Evolutionary conservation across 352 stramenopile species (phyloP).

Genomic region (Phytophthora fragariaefolia): DNA sequence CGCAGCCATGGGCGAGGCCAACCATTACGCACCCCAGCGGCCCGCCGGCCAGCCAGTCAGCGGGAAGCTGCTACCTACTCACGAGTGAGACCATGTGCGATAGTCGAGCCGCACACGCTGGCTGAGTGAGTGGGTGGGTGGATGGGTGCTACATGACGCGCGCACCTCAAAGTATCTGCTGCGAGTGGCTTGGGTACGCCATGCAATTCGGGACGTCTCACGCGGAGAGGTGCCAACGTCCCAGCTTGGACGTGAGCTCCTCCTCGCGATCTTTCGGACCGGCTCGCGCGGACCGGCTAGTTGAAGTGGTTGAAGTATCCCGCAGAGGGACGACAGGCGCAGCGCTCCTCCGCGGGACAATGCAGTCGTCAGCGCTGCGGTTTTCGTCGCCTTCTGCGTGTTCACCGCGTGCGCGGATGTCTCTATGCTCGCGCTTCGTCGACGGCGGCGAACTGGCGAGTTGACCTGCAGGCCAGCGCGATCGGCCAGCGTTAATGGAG

Average conservation of each 20-base stretch:
- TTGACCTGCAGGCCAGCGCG: constrained; percentile 21
- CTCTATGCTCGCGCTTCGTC: constrained; percentile 7
- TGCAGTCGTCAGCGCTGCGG: constrained; percentile 17
- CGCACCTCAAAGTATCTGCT: not conserved
- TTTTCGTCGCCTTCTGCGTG: constrained; percentile 9
- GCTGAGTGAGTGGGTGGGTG: constrained; percentile 12
- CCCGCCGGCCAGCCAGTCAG: too few species aligned
- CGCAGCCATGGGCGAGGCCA: too few species aligned
- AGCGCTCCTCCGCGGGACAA: not conserved
- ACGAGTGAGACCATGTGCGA: not conserved
- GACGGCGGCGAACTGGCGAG: constrained; percentile 20
- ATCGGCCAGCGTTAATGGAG: constrained; percentile 36
- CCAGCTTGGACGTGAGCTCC: constrained; percentile 15
- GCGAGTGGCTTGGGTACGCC: not conserved
- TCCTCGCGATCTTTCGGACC: constrained; percentile 32
- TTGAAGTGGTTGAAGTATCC: constrained; percentile 41
- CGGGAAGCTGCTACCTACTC: not conserved
- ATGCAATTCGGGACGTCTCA: constrained; percentile 33
- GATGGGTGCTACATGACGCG: too few species aligned
- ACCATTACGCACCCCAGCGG: too few species aligned
- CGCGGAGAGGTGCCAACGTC: not conserved
- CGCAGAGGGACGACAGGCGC: constrained; percentile 34
- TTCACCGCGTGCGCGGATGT: not conserved
- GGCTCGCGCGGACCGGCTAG: constrained; percentile 40
- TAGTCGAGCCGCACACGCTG: constrained; percentile 12